Base-by-base conservation (phyloP, 257 asterid genomes). In the Jacaranda mimosifolia region DNA sequence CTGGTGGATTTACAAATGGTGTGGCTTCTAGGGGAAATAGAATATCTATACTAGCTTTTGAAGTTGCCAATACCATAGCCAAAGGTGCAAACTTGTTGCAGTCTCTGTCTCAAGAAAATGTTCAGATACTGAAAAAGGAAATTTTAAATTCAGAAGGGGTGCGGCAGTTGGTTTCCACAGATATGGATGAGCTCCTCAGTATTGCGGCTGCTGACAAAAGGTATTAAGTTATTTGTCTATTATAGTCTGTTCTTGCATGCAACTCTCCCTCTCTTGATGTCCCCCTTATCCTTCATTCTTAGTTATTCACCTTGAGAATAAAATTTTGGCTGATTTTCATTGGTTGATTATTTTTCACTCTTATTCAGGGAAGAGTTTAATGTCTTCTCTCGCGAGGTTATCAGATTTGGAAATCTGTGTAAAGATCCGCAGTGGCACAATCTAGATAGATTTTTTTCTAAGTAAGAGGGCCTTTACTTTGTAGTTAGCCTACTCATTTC, bases 401-500 rank as follows among this genome's bases (percentile, higher is more conserved):
- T 93, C 63, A 88, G 99, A 81, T 96, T 96, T 73, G 99, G 99
- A 68, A 87, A 96, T 85, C 67, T 92, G 86, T 94, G 99, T 85
- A 96, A 88, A 87, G 99, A 96, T 81, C 98, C 98, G 19, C 99
- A 96, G 70, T 96, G 99, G 99, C 98, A 96, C 90, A 87, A 91
- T 80, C 85, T 96, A 55, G 92, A 82, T 75, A 89, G 99, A 77
- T 94, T 85, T 77, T 96, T 96, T 82, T 80, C 86, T 5, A 89
- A 86, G 99, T 96, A 87, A 83, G 94, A 81, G 18, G 59, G 39
- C 45, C 36, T 68, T 62, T 58, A 68, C 63, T 45, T 77, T 59
- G 72, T 73, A 58, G 39, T 66, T 56, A 36, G 79, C 42, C 59
- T 76, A 64, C 38, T 52, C 60, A 17, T 68, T 53, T 73, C 8